Base-by-base conservation (phyloP, 352 stramenopile species). In the Globisporangium megalacanthum region DNA sequence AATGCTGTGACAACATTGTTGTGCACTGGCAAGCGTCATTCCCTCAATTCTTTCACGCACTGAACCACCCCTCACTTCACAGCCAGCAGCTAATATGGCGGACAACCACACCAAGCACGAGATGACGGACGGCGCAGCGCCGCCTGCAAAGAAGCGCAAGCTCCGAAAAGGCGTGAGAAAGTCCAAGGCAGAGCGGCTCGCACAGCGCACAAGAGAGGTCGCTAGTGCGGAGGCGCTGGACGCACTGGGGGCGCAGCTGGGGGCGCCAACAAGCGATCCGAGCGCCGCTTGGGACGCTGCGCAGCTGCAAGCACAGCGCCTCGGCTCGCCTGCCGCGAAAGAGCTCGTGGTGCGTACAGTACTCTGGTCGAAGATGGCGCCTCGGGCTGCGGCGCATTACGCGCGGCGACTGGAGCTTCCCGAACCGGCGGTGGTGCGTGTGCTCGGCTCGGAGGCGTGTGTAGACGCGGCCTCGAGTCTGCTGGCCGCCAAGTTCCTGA, bases 351-450 rank as follows among this genome's bases (percentile, higher is more conserved):
- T 90, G 6, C 58, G 54, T 7, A 53, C 54, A 11, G 64, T 92
- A 58, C 59, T 92, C 42, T 62, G 60, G 39, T 25, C 62, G 8
- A 71, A 68, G 15, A 36, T 70, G 35, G 70, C 65, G n/a, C 71
- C 73, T 4, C 69, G 69, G 41, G 79, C 79, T 4, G 82, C 79
- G 3, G 82, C 72, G 19, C 82, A 92, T 55, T 92, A 92, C 66
- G 72, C 76, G 22, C 75, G 79, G 56, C 79, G 82, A 1, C 62
- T 92, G 31, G 53, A 61, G 42, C 14, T 87, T 42, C 36, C 44
- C 6, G 48, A 60, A 2, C 31, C 65, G 35, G 73, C 8, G 3
- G 45, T 58, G 51, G 55, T 73, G 13, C 49, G 25, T 14, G 17
- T 54, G 49, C 20, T 15, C 19, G 14, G 10, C 6, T 20, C 37